These are phyloP conservation scores for Eutrema heterophyllum DNA, from an alignment of 345 rosid genomes.

Conservation along the genomic window DNA sequence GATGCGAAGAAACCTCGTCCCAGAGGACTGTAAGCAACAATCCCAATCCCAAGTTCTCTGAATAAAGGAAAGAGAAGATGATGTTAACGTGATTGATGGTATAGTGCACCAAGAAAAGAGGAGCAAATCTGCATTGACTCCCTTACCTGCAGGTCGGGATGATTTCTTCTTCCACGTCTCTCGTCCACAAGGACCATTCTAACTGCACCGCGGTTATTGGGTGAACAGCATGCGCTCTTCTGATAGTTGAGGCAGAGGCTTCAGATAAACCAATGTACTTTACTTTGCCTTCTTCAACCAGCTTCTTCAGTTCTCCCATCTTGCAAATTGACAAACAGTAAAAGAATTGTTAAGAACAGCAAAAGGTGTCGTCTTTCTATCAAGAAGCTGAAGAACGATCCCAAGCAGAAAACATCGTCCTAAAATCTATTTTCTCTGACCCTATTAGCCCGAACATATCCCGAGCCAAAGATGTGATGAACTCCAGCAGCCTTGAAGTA, in stretches of 20 bases:
- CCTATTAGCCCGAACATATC: not conserved
- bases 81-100: not conserved
- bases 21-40: slow-evolving; percentile 66
- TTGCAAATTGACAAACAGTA: not conserved
- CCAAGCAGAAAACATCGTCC: not conserved
- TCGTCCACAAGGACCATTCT: slow-evolving; percentile 73
- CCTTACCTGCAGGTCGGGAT: slow-evolving; percentile 30
- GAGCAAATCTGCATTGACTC: not conserved
- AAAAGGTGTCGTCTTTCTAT: not conserved
- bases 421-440: not conserved
- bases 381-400: not conserved
- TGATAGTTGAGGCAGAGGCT: slow-evolving; percentile 72
- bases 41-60: slow-evolving; percentile 73
- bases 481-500: not conserved
- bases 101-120: not conserved
- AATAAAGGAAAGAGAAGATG: not conserved
- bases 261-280: slow-evolving; percentile 65
- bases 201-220: slow-evolving; percentile 58
- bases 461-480: not conserved
- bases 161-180: slow-evolving; percentile 65
- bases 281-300: slow-evolving; percentile 69
- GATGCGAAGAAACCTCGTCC: slow-evolving; percentile 63
- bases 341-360: not conserved
- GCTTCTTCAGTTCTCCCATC: slow-evolving; percentile 62
- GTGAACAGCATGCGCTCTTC: slow-evolving; percentile 76